Conservation (phyloP, 2,329 filamentous ascomycete genomes). For the Plenodomus lindquistii region DNA sequence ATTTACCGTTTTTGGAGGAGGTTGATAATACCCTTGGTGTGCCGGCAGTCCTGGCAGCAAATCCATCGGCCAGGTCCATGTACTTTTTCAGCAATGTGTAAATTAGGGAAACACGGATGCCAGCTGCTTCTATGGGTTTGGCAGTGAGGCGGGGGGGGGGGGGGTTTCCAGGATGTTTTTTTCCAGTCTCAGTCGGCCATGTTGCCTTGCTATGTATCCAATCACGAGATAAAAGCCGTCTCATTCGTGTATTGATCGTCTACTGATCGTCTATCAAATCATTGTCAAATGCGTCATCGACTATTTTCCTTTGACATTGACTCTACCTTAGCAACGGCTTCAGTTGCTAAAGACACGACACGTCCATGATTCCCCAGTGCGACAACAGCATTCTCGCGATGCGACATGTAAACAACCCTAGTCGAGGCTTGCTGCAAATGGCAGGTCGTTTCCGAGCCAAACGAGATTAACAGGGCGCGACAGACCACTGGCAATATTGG, state of each 20-base stretch:
- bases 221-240: conserved; percentile 28
- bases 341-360: too few species aligned
- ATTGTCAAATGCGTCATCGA: not conserved
- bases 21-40: conserved; percentile 45
- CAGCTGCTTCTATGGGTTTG: conserved; percentile 24
- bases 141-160: conserved; percentile 34
- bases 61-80: conserved; percentile 37
- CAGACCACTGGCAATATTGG: not conserved
- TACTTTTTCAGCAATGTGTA: conserved; percentile 47
- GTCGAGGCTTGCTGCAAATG: conserved; percentile 8
- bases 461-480: conserved; percentile 33
- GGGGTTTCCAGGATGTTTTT: conserved; percentile 26
- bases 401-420: not conserved
- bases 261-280: not conserved
- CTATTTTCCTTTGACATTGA: too few species aligned
- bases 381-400: not conserved
- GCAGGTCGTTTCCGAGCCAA: conserved; percentile 15
- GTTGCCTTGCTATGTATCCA: conserved; percentile 28
- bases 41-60: conserved; percentile 31
- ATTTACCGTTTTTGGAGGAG: conserved; percentile 37
- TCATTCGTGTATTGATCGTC: conserved; percentile 16
- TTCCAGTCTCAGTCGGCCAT: conserved; percentile 24
- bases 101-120: conserved; percentile 40
- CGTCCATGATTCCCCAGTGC: not conserved
- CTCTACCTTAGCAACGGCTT: too few species aligned